Conservation (phyloP, 2,329 filamentous ascomycete species). For the Fusarium cicatricum region DNA sequence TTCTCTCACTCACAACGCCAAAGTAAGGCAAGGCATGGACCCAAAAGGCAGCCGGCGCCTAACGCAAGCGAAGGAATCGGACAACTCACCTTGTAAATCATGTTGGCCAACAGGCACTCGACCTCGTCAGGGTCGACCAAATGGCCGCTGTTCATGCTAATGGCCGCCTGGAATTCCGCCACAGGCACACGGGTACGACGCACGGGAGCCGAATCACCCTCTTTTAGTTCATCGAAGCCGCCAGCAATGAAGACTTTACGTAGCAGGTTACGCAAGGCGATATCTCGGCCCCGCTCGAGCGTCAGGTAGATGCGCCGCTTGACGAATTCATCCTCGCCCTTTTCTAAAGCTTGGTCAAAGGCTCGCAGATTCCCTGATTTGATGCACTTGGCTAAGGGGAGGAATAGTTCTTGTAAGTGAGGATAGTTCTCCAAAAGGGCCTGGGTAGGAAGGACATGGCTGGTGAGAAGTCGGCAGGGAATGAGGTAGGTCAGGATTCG, state of each 20-base stretch:
- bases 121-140: slow-evolving; percentile 88
- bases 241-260: slow-evolving; percentile 89
- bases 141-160: slow-evolving; percentile 75
- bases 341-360: slow-evolving; percentile 83
- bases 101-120: slow-evolving; percentile 92
- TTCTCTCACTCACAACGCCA: neutral
- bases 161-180: slow-evolving; percentile 83
- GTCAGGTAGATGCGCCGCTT: slow-evolving; percentile 94
- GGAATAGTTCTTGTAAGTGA: slow-evolving; percentile 77
- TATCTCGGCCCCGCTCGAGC: slow-evolving; percentile 89
- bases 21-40: neutral
- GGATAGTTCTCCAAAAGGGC: slow-evolving; percentile 78
- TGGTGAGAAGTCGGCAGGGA: slow-evolving; percentile 89
- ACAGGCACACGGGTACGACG: slow-evolving; percentile 82
- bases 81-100: slow-evolving; percentile 90
- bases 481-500: slow-evolving; percentile 95
- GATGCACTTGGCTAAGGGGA: slow-evolving; percentile 80
- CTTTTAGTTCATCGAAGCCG: slow-evolving; percentile 81
- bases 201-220: slow-evolving; percentile 67
- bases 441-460: slow-evolving; percentile 80
- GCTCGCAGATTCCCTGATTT: slow-evolving; percentile 81
- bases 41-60: slow-evolving; percentile 16
- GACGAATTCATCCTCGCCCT: slow-evolving; percentile 91
- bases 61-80: slow-evolving; percentile 4
- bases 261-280: slow-evolving; percentile 89